Percentiles rank a stretch among this genome's conserved stretches.
Conservation (phyloP, 768 basidiomycete genomes). For the Boletus sensibilis region DNA sequence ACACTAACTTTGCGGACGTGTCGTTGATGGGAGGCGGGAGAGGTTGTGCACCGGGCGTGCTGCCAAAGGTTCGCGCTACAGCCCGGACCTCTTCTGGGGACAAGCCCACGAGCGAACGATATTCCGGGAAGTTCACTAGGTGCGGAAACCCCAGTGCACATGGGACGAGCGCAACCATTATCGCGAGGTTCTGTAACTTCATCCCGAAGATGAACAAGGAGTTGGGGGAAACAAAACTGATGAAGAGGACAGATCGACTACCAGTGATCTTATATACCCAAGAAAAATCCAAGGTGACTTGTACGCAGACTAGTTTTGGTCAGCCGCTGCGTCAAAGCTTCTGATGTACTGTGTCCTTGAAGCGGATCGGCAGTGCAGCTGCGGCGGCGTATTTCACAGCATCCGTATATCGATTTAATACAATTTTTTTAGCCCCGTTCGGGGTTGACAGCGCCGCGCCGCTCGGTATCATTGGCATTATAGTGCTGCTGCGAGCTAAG, state of each 20-base stretch:
- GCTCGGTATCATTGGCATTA: not conserved
- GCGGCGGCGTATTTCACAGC: not conserved
- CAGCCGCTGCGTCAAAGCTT: not conserved
- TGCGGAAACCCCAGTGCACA: conserved; percentile 10
- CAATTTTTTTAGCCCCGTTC: not conserved
- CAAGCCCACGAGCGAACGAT: conserved; percentile 24
- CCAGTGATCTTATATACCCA: conserved; percentile 1
- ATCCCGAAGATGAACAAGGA: not conserved
- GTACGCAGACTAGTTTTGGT: not conserved
- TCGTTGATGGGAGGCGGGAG: conserved; percentile 23
- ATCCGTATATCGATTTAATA: too few relatives aligned
- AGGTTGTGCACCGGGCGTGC: conserved; percentile 24
- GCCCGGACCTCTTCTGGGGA: conserved; percentile 15
- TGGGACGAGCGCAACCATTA: conserved; percentile 5
- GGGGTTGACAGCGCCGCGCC: not conserved
- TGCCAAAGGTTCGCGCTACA: conserved; percentile 13
- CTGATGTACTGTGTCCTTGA: not conserved
- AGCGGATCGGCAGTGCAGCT: not conserved
- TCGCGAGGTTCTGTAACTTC: conserved; percentile 7
- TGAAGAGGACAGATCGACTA: not conserved
- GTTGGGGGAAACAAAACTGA: not conserved
- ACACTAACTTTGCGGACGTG: conserved; percentile 24
- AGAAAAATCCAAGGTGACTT: not conserved
- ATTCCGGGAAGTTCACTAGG: conserved; percentile 15
- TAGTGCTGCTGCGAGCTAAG: too few relatives aligned